Evolutionary conservation across 1,284 basidiomycete genomes (phyloP).

Genomic region (Ceratobasidium theobromae): DNA sequence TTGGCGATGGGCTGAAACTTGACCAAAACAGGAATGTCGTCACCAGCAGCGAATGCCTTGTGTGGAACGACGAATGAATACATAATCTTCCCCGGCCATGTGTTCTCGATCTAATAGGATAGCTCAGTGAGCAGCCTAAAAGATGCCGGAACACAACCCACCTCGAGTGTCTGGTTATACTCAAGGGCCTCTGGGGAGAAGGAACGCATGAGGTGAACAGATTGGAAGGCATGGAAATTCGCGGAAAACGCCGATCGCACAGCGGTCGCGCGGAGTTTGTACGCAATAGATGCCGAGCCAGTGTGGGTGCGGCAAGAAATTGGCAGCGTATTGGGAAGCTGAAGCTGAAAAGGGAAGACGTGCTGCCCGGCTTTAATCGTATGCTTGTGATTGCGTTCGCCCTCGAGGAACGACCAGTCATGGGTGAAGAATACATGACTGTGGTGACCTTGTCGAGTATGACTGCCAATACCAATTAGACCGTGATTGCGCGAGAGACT

Average conservation of each 20-base stretch:
- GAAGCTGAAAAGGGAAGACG: constrained; percentile 84
- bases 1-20: constrained; percentile 88
- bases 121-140: not conserved
- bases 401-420: constrained; percentile 87
- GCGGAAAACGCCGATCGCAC: constrained; percentile 71
- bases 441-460: constrained; percentile 49
- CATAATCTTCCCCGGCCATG: constrained; percentile 95
- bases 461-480: constrained; percentile 32
- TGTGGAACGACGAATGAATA: constrained; percentile 84
- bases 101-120: constrained; percentile 69
- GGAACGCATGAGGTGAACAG: constrained; percentile 70
- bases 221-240: constrained; percentile 65
- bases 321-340: constrained; percentile 78
- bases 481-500: not conserved
- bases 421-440: constrained; percentile 71
- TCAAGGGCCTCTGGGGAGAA: constrained; percentile 83
- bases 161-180: constrained; percentile 91
- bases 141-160: constrained; percentile 37
- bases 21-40: constrained; percentile 74
- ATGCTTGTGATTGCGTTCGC: constrained; percentile 72
- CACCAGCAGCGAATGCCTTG: constrained; percentile 90
- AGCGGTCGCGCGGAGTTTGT: constrained; percentile 84
- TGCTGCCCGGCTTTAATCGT: constrained; percentile 89
- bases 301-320: constrained; percentile 65
- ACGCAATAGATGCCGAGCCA: constrained; percentile 61